Conservation (phyloP, 768 basidiomycete species). For the Calocybe cyanea region DNA sequence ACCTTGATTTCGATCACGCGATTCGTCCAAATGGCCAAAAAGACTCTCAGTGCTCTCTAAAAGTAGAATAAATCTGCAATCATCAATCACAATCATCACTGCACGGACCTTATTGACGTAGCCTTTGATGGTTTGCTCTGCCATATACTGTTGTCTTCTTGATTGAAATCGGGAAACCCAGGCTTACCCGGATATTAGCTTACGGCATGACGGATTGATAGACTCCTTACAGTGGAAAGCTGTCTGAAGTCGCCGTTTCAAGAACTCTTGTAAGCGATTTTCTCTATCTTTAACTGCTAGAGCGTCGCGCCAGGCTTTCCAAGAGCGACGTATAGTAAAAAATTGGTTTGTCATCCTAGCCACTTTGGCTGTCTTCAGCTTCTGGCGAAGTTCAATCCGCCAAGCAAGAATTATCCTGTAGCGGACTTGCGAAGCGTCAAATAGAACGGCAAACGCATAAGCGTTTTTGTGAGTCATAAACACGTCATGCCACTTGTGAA, state of each 20-base stretch:
- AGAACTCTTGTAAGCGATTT: slow-evolving; percentile 39
- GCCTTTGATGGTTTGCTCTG: slow-evolving; percentile 39
- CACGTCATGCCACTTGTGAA: slow-evolving; percentile 45
- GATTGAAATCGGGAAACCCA: slow-evolving; percentile 42
- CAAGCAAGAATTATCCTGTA: slow-evolving; percentile 46
- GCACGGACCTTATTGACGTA: slow-evolving; percentile 37
- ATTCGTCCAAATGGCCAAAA: slow-evolving; percentile 63
- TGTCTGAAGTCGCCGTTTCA: slow-evolving; percentile 29
- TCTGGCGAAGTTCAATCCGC: slow-evolving; percentile 50
- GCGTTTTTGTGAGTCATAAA: slow-evolving; percentile 44
- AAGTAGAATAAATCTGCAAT: not conserved
- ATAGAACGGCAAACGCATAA: slow-evolving; percentile 43
- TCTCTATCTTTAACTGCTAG: slow-evolving; percentile 42
- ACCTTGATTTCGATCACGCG: slow-evolving; percentile 71
- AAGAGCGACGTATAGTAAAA: slow-evolving; percentile 44
- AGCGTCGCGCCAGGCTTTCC: slow-evolving; percentile 45
- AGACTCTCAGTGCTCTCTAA: slow-evolving; percentile 49
- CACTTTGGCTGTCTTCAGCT: slow-evolving; percentile 46
- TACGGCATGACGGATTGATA: not conserved
- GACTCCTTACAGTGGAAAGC: slow-evolving; percentile 18
- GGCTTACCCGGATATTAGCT: slow-evolving; percentile 26
- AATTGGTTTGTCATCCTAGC: slow-evolving; percentile 52
- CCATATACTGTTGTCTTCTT: slow-evolving; percentile 35
- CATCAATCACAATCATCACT: not conserved
- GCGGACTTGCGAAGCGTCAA: slow-evolving; percentile 37